A percentile compares a stretch with the other conserved stretches of the same genome.
phyloP scores from a whole-genome alignment of 768 basidiomycete genomes.

The Lanmaoa rubissima region DNA sequence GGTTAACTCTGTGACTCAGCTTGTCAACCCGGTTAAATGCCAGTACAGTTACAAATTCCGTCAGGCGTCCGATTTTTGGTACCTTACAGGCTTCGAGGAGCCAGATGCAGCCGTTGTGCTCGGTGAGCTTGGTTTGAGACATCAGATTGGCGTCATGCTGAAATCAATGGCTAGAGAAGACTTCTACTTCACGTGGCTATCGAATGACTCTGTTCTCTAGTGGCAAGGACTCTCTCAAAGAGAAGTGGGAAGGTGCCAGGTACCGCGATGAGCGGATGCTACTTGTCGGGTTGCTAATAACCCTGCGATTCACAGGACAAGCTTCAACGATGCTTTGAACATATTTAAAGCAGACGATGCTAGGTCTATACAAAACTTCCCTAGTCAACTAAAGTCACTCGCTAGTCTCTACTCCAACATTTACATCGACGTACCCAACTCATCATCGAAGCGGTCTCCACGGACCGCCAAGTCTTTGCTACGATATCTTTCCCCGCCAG shows the following conservation, averaged over 20 bases:
- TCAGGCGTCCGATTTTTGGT: constrained; percentile 91
- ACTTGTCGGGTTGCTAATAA: background rate
- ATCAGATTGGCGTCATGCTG: background rate
- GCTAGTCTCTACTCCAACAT: constrained; percentile 48
- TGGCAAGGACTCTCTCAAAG: constrained; percentile 70
- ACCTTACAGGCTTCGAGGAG: constrained; percentile 94
- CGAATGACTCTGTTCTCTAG: constrained; percentile 81
- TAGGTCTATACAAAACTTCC: constrained; percentile 51
- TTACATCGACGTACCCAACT: constrained; percentile 50
- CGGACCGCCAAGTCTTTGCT: constrained; percentile 53
- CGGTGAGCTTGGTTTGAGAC: constrained; percentile 41
- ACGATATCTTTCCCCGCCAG: constrained; percentile 42
- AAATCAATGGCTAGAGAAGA: constrained; percentile 53
- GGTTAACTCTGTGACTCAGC: constrained; percentile 29
- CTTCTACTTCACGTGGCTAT: constrained; percentile 71
- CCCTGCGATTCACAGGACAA: constrained; percentile 46
- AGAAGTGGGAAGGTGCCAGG: constrained; percentile 92
- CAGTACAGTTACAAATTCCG: constrained; percentile 85
- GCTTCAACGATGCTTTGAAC: constrained; percentile 56
- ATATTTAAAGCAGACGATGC: constrained; percentile 83
- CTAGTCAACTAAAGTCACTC: constrained; percentile 55
- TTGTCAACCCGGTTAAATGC: constrained; percentile 9
- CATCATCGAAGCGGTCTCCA: constrained; percentile 37
- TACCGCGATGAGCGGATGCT: constrained; percentile 19
- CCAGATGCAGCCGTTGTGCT: constrained; percentile 87